Evolutionary conservation across 139 green algal genomes (phyloP), one percentile per base, ranked within the genome.

Genomic region (Trebouxia sp.): DNA sequence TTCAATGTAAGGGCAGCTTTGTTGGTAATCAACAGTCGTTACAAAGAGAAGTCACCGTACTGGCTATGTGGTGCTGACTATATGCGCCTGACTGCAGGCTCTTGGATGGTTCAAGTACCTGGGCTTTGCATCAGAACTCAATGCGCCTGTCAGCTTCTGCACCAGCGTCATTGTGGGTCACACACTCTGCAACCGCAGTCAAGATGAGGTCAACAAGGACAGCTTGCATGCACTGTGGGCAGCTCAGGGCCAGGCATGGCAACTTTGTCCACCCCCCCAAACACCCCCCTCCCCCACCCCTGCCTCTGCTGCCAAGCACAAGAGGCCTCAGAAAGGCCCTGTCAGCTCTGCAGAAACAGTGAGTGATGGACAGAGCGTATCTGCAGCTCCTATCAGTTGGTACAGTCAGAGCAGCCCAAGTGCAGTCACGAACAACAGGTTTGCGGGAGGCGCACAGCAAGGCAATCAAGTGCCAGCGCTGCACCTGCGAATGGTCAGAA

Each of bases 261-360:
- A 69, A 30, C 58, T 41, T 8, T 69, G 58, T 24, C 58, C 58
- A 41, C 58, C 58, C 9, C 58, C 58, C 28, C 39, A 69, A 30
- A 69, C 58, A 22, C 58, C 58, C 30, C 58, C 58, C 28, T 69
- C 58, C 58, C 58, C 58, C 11, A 69, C 58, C 58, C 58, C 58
- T 30, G n/a, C 11, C 14, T 69, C 58, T 26, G 58, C 58, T 30
- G 39, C 58, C 6, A 28, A 15, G 58, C 58, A 69, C 30, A 41
- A 30, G 30, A 8, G 28, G 28, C 9, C 28, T 38, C 30, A 28
- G 30, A 69, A 69, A 11, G 7, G 26, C 24, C 20, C 47, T 17
- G 14, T 15, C 6, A 22, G 30, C 8, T 8, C 58, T 41, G 30
- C 30, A 38, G 28, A n/a, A n/a, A n/a, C 28, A 28, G 30, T 69